Conservation (phyloP, 2,329 filamentous ascomycete genomes). For the Aschersonia sp. region DNA sequence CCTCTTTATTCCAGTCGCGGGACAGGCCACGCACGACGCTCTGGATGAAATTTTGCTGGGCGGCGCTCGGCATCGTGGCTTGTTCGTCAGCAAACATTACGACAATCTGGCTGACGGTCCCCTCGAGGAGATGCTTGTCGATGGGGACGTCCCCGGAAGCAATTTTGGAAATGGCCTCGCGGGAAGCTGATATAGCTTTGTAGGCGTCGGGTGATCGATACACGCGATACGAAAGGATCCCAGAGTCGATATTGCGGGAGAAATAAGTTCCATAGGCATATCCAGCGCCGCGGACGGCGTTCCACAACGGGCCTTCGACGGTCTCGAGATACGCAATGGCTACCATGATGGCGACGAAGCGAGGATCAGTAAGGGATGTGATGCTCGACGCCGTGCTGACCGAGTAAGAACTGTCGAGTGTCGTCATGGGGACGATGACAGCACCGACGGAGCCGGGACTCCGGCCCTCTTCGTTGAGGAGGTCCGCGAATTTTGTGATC, state of each 20-base stretch:
- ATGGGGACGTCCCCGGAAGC: slow-evolving; percentile 57
- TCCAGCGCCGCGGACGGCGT: slow-evolving; percentile 79
- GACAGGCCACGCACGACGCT: slow-evolving; percentile 65
- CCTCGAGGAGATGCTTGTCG: slow-evolving; percentile 72
- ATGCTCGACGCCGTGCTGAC: slow-evolving; percentile 63
- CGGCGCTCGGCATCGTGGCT: slow-evolving; percentile 68
- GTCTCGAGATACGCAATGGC: slow-evolving; percentile 84
- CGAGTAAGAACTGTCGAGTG: slow-evolving; percentile 83
- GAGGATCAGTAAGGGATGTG: slow-evolving; percentile 59
- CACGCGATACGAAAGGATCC: slow-evolving; percentile 69
- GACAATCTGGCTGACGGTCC: slow-evolving; percentile 80
- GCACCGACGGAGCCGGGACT: slow-evolving; percentile 60
- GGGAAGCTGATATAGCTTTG: slow-evolving; percentile 70
- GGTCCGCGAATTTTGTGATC: slow-evolving; percentile 52
- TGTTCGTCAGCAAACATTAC: slow-evolving; percentile 79
- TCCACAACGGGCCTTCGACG: slow-evolving; percentile 89
- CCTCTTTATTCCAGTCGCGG: slow-evolving; percentile 61
- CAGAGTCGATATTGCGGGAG: slow-evolving; percentile 60
- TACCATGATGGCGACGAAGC: slow-evolving; percentile 72
- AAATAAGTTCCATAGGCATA: slow-evolving; percentile 85
- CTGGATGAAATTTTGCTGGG: slow-evolving; percentile 68
- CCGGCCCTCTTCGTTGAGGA: slow-evolving; percentile 63
- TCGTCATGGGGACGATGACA: slow-evolving; percentile 77
- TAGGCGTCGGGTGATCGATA: slow-evolving; percentile 82
- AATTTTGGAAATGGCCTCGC: slow-evolving; percentile 59